Base-by-base conservation (phyloP, 768 basidiomycete species). In the Calocybe cyanea region DNA sequence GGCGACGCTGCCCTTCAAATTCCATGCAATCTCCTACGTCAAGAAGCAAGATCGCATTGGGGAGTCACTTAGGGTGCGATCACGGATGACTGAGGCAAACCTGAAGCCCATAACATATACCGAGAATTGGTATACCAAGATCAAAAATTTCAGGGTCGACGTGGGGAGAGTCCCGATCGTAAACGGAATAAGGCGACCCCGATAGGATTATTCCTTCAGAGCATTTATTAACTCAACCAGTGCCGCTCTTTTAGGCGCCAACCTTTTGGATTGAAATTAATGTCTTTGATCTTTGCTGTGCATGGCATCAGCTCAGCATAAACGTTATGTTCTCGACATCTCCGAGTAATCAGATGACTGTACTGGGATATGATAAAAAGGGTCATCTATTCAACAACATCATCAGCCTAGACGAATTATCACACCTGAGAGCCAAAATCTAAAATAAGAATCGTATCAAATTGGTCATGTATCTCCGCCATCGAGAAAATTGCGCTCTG, bases 281-380 rank as follows among this genome's bases (percentile, higher is more conserved):
- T 67, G 45, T 98, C 92, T 51, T 78, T 75, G 49, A 98, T 75
- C 67, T 86, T 88, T 21, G 87, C 85, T 1, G 96, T 99, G 64
- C 96, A 99, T 19, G 96, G 92, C 80, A 96, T 80, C 59, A 99
- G 76, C 71, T 99, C 96, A 41, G 95, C 95, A 61, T 98, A 98
- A 44, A 99, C 92, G 45, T 92, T 91, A 60, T 93, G 78, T 66
- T 99, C 96, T 61, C 96, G 85, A 77, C 95, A 97, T 81, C 96
- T 78, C 62, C 96, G 73, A 6, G 94, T 96, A 65, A 98, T 98
- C 52, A 99, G 73, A 73, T 98, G 96, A 54, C 94, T 94, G 67
- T 95, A 95, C 92, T 95, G 63, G 34, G 57, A 46, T 32, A 28
- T 48, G 52, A 32, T 31, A 21, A 52, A 41, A 42, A 21, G 40